Conservation (phyloP, 1,284 basidiomycete species). For the Trametes pubescens region DNA sequence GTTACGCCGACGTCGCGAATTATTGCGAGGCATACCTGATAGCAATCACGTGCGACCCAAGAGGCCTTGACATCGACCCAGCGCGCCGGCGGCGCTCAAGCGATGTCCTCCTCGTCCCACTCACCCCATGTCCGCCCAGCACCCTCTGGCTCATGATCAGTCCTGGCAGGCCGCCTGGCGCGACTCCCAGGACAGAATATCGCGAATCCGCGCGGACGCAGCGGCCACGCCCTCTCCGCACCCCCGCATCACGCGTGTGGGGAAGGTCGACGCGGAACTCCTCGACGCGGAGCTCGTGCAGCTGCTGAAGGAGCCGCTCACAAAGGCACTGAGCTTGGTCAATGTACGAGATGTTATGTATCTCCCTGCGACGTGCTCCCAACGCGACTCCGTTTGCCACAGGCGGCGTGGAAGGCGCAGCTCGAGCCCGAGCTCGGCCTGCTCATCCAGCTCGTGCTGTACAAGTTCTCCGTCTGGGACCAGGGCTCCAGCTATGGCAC, state of each 20-base stretch:
- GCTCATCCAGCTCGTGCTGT: slow-evolving; percentile 80
- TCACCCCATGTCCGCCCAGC: slow-evolving; percentile 35
- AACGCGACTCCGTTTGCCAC: slow-evolving; percentile 19
- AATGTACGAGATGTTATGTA: slow-evolving; percentile 58
- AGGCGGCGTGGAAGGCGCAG: slow-evolving; percentile 70
- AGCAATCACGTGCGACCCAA: too few species aligned
- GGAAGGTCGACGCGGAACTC: slow-evolving; percentile 92
- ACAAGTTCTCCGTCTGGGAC: slow-evolving; percentile 88
- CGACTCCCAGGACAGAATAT: slow-evolving; percentile 61
- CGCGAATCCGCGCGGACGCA: slow-evolving; percentile 53
- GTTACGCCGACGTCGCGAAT: too few species aligned
- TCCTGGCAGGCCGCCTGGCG: slow-evolving; percentile 73
- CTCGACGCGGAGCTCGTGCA: slow-evolving; percentile 91
- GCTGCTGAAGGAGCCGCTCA: slow-evolving; percentile 86
- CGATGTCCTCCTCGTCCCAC: slow-evolving; percentile 29
- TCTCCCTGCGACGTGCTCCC: neutral
- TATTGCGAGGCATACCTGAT: too few species aligned
- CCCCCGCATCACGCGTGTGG: slow-evolving; percentile 78
- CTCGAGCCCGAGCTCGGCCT: slow-evolving; percentile 87
- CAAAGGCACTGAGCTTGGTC: slow-evolving; percentile 74
- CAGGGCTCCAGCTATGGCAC: slow-evolving; percentile 90
- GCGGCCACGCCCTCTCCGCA: slow-evolving; percentile 40
- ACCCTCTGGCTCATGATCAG: slow-evolving; percentile 24
- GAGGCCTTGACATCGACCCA: too few species aligned
- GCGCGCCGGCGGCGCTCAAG: slow-evolving; percentile 4